Evolutionary conservation across 257 asterid species (phyloP).

Genomic region (Salvia rosmarinus): DNA sequence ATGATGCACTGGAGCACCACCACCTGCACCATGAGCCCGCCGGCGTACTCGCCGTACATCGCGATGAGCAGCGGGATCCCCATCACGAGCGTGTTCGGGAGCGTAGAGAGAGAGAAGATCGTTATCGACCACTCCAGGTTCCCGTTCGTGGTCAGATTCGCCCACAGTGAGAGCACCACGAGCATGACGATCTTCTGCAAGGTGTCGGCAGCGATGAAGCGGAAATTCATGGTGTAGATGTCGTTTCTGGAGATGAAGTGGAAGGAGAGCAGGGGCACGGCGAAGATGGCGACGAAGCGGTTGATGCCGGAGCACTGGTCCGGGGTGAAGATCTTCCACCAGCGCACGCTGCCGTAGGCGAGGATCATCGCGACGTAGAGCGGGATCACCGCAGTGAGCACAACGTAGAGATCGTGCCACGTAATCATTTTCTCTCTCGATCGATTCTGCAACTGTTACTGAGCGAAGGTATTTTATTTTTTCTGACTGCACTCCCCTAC

Average conservation of each 20-base stretch:
- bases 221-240: constrained; percentile 78
- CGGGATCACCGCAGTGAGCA: constrained; percentile 79
- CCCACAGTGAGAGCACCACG: constrained; percentile 65
- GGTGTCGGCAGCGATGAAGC: constrained; percentile 85
- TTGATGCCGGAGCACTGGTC: constrained; percentile 97
- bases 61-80: constrained; percentile 83
- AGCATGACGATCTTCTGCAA: constrained; percentile 84
- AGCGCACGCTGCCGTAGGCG: constrained; percentile 91
- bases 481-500: too few species aligned
- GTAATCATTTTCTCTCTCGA: constrained; percentile 50
- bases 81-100: constrained; percentile 90
- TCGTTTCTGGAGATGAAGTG: constrained; percentile 78
- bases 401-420: constrained; percentile 84
- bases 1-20: constrained; percentile 92
- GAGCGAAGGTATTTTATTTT: constrained; percentile 41
- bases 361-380: constrained; percentile 90
- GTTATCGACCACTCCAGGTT: constrained; percentile 91
- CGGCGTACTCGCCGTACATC: constrained; percentile 80
- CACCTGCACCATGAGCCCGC: constrained; percentile 74
- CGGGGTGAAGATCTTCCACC: constrained; percentile 96
- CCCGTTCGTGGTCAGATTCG: constrained; percentile 67
- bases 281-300: constrained; percentile 85
- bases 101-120: constrained; percentile 75
- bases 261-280: constrained; percentile 86
- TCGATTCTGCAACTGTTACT: constrained; percentile 36